Evolutionary conservation across 257 asterid genomes (phyloP).

Genomic region (Thymus mandschuricus): DNA sequence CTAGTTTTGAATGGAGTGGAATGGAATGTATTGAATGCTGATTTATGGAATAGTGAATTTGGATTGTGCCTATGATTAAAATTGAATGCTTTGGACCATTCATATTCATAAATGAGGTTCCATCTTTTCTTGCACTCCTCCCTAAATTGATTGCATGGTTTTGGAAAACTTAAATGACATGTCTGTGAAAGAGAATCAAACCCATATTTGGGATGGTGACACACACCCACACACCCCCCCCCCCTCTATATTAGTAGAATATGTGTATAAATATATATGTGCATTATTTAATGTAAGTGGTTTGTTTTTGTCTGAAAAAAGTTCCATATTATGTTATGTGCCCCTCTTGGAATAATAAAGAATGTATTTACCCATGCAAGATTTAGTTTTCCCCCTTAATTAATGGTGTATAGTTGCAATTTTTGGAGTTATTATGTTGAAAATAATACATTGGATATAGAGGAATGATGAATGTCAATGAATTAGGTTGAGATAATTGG

Average conservation of each 20-base stretch:
- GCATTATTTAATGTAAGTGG: slow-evolving; percentile 18
- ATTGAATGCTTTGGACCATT: slow-evolving; percentile 43
- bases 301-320: slow-evolving; percentile 26
- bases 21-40: slow-evolving; percentile 3
- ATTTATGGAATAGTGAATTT: slow-evolving; percentile 9
- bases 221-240: background rate
- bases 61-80: slow-evolving; percentile 26
- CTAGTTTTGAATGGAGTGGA: background rate
- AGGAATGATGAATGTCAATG: background rate
- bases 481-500: background rate
- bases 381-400: background rate
- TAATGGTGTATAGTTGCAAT: background rate
- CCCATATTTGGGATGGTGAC: slow-evolving; percentile 43
- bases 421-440: background rate
- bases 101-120: slow-evolving; percentile 30
- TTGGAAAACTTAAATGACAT: slow-evolving; percentile 38
- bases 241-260: no score
- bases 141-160: slow-evolving; percentile 51
- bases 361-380: background rate
- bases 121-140: slow-evolving; percentile 36
- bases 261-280: background rate
- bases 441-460: no score
- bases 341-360: background rate
- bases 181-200: slow-evolving; percentile 32
- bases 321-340: background rate